Percentiles rank a stretch among this genome's conserved stretches.
Evolutionary conservation across 495 filamentous ascomycete genomes (phyloP).

Genomic region (Xylaria nigripes): DNA sequence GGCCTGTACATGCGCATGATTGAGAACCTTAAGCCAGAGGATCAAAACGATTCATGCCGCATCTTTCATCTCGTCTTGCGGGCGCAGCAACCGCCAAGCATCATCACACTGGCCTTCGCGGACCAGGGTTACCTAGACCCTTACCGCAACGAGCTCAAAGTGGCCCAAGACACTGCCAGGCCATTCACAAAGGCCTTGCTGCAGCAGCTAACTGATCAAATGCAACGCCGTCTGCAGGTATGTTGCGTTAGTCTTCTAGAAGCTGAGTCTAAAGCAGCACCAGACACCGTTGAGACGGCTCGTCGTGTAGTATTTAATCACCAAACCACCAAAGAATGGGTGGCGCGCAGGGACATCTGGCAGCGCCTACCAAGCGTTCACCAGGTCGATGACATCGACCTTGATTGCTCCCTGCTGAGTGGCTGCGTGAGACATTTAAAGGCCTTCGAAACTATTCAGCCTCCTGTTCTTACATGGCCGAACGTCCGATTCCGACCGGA

Average conservation of each 20-base stretch:
- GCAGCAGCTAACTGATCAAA: constrained; percentile 19
- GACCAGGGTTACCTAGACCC: constrained; percentile 22
- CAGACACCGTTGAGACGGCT: constrained; percentile 18
- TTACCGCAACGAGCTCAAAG: constrained; percentile 15
- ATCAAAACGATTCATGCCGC: constrained; percentile 18
- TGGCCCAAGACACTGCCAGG: constrained; percentile 10
- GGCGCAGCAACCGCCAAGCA: constrained; percentile 24
- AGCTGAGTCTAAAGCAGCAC: constrained; percentile 16
- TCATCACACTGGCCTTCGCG: constrained; percentile 22
- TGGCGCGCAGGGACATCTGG: constrained; percentile 23
- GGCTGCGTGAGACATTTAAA: constrained; percentile 25
- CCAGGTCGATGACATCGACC: constrained; percentile 15
- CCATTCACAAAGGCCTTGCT: constrained; percentile 13
- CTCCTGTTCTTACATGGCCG: constrained; percentile 22
- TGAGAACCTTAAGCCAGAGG: constrained; percentile 19
- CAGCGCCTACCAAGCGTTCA: constrained; percentile 17
- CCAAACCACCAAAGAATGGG: constrained; percentile 27
- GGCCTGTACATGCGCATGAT: constrained; percentile 29
- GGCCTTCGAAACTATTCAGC: constrained; percentile 15
- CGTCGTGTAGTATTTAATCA: constrained; percentile 27
- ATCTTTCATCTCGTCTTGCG: constrained; percentile 24
- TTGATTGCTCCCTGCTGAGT: constrained; percentile 22
- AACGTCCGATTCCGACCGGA: constrained; percentile 24
- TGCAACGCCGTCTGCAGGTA: constrained; percentile 16
- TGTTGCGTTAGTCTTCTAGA: constrained; percentile 23